These are phyloP conservation scores for Ogataea nakhonphanomensis DNA, from an alignment of 805 yeast species.

Conservation along the genomic window DNA sequence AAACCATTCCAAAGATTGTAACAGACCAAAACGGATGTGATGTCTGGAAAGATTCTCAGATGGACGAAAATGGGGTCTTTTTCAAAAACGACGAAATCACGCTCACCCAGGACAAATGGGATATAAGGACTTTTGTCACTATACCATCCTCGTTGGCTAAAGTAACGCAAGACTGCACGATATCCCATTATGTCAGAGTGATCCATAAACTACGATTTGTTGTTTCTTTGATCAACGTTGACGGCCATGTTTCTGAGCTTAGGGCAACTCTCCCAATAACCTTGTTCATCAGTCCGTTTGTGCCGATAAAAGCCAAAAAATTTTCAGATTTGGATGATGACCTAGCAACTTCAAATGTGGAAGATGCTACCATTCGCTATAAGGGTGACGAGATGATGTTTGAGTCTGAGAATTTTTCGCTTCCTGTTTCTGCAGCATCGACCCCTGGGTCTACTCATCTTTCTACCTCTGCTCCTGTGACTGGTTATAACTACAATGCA, in stretches of 20 bases:
- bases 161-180: slow-evolving; percentile 84
- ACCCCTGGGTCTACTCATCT: slow-evolving; percentile 8
- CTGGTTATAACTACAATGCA: slow-evolving; percentile 23
- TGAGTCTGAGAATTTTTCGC: slow-evolving; percentile 18
- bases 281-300: slow-evolving; percentile 59
- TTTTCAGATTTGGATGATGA: slow-evolving; percentile 29
- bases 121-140: slow-evolving; percentile 52
- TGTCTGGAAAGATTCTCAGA: slow-evolving; percentile 36
- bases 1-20: slow-evolving; percentile 40
- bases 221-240: slow-evolving; percentile 77
- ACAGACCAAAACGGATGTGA: slow-evolving; percentile 40
- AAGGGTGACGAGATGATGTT: slow-evolving; percentile 29
- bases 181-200: slow-evolving; percentile 67
- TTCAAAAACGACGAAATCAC: slow-evolving; percentile 29
- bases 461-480: slow-evolving; percentile 8
- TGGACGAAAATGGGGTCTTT: slow-evolving; percentile 38
- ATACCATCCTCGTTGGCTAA: slow-evolving; percentile 72
- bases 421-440: slow-evolving; percentile 1
- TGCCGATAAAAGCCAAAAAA: slow-evolving; percentile 56
- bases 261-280: slow-evolving; percentile 84
- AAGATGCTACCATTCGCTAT: slow-evolving; percentile 28
- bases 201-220: slow-evolving; percentile 85
- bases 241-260: slow-evolving; percentile 88
- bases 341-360: slow-evolving; percentile 17
- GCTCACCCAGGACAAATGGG: slow-evolving; percentile 68